Evolutionary conservation across 805 yeast genomes (phyloP), one percentile per base, ranked within the genome.

Genomic region (Metschnikowia arizonensis): DNA sequence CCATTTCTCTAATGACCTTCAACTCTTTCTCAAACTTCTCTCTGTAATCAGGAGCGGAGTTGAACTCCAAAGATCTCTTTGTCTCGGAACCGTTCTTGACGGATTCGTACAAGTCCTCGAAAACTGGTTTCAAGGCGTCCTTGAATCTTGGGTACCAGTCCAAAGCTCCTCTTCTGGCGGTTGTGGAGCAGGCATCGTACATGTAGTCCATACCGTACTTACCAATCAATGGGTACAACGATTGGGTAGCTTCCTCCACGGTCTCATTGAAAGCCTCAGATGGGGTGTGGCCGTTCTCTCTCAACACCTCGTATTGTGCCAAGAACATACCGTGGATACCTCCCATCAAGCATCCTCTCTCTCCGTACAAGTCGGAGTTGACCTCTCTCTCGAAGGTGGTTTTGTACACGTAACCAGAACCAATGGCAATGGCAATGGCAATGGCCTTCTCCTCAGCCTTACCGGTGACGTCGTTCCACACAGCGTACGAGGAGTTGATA

Each of bases 321-420:
- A 93, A 83, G 93, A 93, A 93, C 98, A 93, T 93, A 83, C 99
- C 99, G 81, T 93, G 99, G 80, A 93, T 91, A 83, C 98, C 98
- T 73, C 98, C 99, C 99, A 91, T 93, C 62, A 93, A 81, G 79
- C 98, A 93, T 70, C 99, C 99, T 82, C 99, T 88, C 83, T 93
- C 99, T 78, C 99, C 99, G 80, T 93, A 93, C 68, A 93, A 80
- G 74, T 93, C 99, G 57, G 98, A 90, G 88, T 86, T 88, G 67
- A 93, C 99, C 79, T 93, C 99, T 78, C 84, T 89, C 80, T 95
- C 97, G 67, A 95, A 95, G 58, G 99, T 93, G 77, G 99, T 93
- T 80, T 93, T 88, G 88, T 93, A 93, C 63, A 93, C 97, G 86
- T 93, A 93, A 74, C 99, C 99, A 53, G 98, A 90, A 74, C 99